Evolutionary conservation across 202 grass and related monocot genomes (phyloP).

Genomic region (Zoysia matrella): DNA sequence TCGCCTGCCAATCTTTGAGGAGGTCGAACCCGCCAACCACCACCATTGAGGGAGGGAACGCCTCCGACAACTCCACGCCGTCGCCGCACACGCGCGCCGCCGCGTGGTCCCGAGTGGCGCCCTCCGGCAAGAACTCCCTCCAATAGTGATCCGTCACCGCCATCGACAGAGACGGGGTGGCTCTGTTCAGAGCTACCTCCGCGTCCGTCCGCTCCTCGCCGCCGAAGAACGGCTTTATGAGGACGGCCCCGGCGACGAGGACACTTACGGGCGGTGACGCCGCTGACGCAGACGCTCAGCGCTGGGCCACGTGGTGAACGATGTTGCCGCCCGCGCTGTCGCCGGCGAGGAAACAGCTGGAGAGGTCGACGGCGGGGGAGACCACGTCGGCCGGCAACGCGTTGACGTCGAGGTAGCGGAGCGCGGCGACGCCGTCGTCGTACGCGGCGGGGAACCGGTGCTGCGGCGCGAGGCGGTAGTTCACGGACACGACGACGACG

Average conservation of each 20-base stretch:
- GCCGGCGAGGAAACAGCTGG: conserved; percentile 65
- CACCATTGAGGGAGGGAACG: conserved; percentile 59
- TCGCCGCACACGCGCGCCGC: conserved; percentile 51
- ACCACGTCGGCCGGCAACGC: conserved; percentile 8
- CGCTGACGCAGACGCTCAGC: conserved; percentile 15
- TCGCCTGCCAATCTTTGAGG: conserved; percentile 67
- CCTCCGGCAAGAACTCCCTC: conserved; percentile 59
- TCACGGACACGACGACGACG: conserved; percentile 65
- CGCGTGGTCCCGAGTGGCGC: conserved; percentile 57
- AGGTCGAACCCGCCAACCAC: conserved; percentile 62
- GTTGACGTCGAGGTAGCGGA: conserved; percentile 42
- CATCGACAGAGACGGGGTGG: conserved; percentile 27
- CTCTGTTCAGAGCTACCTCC: conserved; percentile 48
- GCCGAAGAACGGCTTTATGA: conserved; percentile 64
- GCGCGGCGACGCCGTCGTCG: conserved; percentile 52
- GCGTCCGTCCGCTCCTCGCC: conserved; percentile 54
- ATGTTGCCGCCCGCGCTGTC: conserved; percentile 89
- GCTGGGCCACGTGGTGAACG: conserved; percentile 60
- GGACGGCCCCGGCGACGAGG: conserved; percentile 49
- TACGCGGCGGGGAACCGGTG: conserved; percentile 62
- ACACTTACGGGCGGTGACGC: not conserved
- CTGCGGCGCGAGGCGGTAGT: conserved; percentile 67
- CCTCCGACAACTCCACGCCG: conserved; percentile 35
- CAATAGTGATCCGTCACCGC: conserved; percentile 45
- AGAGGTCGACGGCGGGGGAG: conserved; percentile 37